A percentile compares a stretch with the other conserved stretches of the same genome.
These are phyloP conservation scores for Eragrostis nindensis DNA, from an alignment of 176 grass and related monocot genomes.

Conservation along the genomic window DNA sequence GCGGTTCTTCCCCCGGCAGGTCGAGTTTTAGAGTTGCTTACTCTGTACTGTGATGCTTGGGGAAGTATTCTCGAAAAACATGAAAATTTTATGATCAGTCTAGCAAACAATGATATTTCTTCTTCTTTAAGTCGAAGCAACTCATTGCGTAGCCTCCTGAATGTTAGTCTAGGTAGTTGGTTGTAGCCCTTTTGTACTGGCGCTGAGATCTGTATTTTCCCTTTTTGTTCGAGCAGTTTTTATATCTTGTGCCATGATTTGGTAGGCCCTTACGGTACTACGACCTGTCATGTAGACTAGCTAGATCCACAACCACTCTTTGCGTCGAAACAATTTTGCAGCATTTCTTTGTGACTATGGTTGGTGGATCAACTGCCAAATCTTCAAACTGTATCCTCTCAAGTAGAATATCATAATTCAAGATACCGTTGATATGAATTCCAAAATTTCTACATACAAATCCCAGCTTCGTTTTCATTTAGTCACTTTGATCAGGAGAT, in stretches of 20 bases:
- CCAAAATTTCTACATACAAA: neutral
- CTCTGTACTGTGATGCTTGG: neutral
- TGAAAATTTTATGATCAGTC: neutral
- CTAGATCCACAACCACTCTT: conserved; percentile 28
- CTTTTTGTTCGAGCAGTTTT: conserved; percentile 44
- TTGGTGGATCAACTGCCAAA: neutral
- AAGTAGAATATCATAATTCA: neutral
- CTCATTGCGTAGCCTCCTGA: conserved; percentile 15
- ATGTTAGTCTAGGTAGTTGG: conserved; percentile 22
- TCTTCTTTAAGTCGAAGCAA: conserved; percentile 49
- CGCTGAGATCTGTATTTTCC: conserved; percentile 4
- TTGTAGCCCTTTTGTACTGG: conserved; percentile 28
- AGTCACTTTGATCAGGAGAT: neutral
- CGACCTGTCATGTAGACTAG: neutral
- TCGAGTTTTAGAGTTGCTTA: neutral
- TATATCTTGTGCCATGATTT: conserved; percentile 31
- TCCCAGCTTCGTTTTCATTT: neutral
- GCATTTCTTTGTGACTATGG: neutral
- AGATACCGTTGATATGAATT: neutral
- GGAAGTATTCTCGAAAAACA: neutral
- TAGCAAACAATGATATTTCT: neutral
- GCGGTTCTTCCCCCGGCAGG: too few relatives aligned
- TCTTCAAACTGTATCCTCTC: neutral
- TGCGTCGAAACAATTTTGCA: neutral
- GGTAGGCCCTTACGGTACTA: conserved; percentile 29